Percentiles rank a stretch among this genome's conserved stretches.
Evolutionary conservation across 495 filamentous ascomycete genomes (phyloP).

Genomic region (Antarctomyces pellizariae): DNA sequence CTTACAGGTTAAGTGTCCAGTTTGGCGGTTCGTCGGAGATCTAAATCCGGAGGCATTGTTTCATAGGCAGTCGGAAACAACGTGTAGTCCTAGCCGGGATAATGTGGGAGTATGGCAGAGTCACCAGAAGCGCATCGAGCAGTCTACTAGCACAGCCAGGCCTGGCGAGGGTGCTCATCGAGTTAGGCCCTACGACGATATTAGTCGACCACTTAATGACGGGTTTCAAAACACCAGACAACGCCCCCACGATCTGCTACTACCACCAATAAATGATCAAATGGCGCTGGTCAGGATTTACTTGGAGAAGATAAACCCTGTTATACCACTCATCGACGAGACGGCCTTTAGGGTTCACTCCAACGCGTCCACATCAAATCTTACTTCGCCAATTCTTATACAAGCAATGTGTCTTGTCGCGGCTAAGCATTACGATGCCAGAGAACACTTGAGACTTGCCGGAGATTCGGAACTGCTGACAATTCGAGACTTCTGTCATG

Average conservation of each 20-base stretch:
- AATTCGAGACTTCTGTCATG: constrained; percentile 12
- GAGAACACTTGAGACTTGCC: constrained; percentile 13
- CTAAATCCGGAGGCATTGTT: constrained; percentile 2
- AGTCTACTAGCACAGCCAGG: too few relatives aligned
- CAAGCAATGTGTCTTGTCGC: constrained; percentile 26
- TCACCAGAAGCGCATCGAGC: too few relatives aligned
- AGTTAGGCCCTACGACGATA: too few relatives aligned
- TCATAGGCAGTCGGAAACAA: too few relatives aligned
- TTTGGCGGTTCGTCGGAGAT: constrained; percentile 1
- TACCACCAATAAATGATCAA: too few relatives aligned
- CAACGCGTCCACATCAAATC: background rate
- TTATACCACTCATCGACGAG: constrained; percentile 23
- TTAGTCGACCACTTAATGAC: too few relatives aligned
- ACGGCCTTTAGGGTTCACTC: too few relatives aligned
- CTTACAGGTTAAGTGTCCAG: background rate
- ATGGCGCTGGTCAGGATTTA: constrained; percentile 17
- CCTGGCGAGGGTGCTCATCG: too few relatives aligned
- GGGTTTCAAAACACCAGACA: too few relatives aligned
- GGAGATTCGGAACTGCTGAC: constrained; percentile 11
- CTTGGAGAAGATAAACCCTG: constrained; percentile 21
- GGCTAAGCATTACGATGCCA: constrained; percentile 21
- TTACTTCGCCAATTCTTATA: constrained; percentile 11
- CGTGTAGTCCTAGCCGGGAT: too few relatives aligned
- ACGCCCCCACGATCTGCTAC: too few relatives aligned
- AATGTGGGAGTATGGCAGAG: too few relatives aligned